These are phyloP conservation scores for Lophiotrema nucula DNA, from an alignment of 495 filamentous ascomycete genomes.

Conservation along the genomic window DNA sequence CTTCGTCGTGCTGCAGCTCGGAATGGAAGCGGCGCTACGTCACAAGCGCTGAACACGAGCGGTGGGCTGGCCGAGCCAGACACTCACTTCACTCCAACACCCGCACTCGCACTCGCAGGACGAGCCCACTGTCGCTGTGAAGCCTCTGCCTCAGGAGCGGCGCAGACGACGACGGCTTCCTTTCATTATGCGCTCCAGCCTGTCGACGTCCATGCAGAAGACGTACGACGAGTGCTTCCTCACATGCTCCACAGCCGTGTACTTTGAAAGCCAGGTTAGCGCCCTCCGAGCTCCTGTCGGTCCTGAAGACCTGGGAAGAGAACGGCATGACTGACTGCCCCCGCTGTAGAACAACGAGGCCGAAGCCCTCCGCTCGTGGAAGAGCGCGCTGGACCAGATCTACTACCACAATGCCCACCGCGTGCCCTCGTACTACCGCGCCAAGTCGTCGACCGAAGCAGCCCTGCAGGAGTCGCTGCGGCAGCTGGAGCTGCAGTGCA, in stretches of 20 bases:
- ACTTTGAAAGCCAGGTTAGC: slow-evolving; percentile 84
- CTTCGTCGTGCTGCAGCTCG: not conserved
- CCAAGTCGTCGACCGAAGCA: slow-evolving; percentile 83
- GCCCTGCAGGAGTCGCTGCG: slow-evolving; percentile 76
- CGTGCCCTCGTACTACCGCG: slow-evolving; percentile 63
- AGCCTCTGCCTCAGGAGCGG: not conserved
- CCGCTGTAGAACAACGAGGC: slow-evolving; percentile 74
- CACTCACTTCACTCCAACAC: not conserved
- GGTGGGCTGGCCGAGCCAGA: too few species aligned
- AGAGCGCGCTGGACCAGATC: slow-evolving; percentile 84
- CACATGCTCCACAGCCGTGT: slow-evolving; percentile 90
- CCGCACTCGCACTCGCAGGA: not conserved
- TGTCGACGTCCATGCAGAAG: slow-evolving; percentile 82
- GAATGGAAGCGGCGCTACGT: slow-evolving; percentile 19
- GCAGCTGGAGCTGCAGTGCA: slow-evolving; percentile 86
- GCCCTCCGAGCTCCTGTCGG: too few species aligned
- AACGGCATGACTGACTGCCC: not conserved
- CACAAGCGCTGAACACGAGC: slow-evolving; percentile 23
- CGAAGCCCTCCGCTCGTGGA: slow-evolving; percentile 92
- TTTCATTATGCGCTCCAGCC: slow-evolving; percentile 75
- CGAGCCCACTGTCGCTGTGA: not conserved
- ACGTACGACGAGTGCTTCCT: slow-evolving; percentile 96
- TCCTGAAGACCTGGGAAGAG: too few species aligned
- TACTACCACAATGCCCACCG: slow-evolving; percentile 81
- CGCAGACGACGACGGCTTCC: not conserved